Conservation (phyloP, 2,329 filamentous ascomycete species). For the Nothophaeocryptopus gaeumannii region DNA sequence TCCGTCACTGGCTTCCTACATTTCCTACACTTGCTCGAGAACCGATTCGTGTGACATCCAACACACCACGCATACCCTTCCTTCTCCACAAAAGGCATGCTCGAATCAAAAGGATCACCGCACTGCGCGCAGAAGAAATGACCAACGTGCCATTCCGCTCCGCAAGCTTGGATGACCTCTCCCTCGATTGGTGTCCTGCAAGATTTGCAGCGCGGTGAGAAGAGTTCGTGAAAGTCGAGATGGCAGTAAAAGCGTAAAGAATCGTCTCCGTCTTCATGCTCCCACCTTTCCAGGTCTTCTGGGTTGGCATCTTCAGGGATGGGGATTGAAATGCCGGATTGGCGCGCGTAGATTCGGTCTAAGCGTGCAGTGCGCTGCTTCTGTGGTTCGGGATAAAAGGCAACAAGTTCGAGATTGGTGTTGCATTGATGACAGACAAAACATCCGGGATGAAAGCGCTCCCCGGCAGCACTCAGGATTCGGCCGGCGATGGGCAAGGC, state of each 20-base stretch:
- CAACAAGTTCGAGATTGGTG: conserved; percentile 86
- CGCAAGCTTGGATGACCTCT: conserved; percentile 89
- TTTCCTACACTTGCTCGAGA: conserved; percentile 81
- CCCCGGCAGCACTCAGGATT: conserved; percentile 77
- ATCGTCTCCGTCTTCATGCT: conserved; percentile 62
- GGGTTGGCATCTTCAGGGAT: conserved; percentile 61
- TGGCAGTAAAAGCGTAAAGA: conserved; percentile 89
- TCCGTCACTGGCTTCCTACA: conserved; percentile 84
- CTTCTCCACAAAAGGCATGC: conserved; percentile 87
- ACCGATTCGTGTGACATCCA: conserved; percentile 85
- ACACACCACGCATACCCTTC: conserved; percentile 98
- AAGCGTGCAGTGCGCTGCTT: conserved; percentile 67
- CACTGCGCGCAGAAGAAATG: conserved; percentile 99
- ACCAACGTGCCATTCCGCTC: conserved; percentile 92
- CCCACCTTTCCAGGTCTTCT: conserved; percentile 42
- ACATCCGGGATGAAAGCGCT: conserved; percentile 88
- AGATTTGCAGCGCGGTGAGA: conserved; percentile 87
- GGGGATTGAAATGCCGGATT: conserved; percentile 48
- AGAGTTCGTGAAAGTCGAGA: conserved; percentile 96
- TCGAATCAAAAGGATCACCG: conserved; percentile 69
- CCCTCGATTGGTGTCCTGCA: conserved; percentile 96
- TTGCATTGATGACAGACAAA: conserved; percentile 87
- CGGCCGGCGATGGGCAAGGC: conserved; percentile 81
- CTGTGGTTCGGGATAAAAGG: conserved; percentile 91
- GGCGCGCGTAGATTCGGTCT: conserved; percentile 65